Percentiles rank a stretch among this genome's conserved stretches.
Evolutionary conservation across 2,329 filamentous ascomycete species (phyloP).

Genomic region (Ceratocystis cubensis): DNA sequence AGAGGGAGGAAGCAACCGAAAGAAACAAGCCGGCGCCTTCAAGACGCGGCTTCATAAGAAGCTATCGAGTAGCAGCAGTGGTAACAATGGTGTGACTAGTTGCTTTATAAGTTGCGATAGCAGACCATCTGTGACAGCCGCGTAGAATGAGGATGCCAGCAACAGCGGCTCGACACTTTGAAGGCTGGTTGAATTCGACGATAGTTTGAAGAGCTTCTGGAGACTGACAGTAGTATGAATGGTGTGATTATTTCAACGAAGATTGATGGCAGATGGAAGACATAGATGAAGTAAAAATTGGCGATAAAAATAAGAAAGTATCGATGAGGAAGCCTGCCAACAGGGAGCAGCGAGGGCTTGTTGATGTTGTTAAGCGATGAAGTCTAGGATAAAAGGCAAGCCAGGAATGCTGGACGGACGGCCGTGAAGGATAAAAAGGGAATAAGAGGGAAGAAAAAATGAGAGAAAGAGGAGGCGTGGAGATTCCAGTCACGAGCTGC

Average conservation of each 20-base stretch:
- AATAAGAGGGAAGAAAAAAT: too few species aligned
- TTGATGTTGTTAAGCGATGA: too few species aligned
- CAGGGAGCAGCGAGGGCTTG: too few species aligned
- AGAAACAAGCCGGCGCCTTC: conserved; percentile 31
- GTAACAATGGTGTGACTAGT: background rate
- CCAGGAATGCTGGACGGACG: too few species aligned
- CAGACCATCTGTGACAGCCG: background rate
- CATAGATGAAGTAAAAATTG: background rate
- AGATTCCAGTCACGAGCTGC: too few species aligned
- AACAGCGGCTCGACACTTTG: background rate
- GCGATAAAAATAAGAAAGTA: too few species aligned
- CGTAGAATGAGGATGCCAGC: background rate
- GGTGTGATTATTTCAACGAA: background rate
- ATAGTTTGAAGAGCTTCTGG: background rate
- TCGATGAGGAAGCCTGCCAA: too few species aligned
- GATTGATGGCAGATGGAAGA: background rate
- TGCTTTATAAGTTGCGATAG: background rate
- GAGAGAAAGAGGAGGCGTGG: too few species aligned
- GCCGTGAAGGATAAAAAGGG: too few species aligned
- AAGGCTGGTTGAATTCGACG: background rate
- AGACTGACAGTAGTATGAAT: background rate
- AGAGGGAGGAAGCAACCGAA: background rate
- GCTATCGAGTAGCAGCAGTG: background rate
- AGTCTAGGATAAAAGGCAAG: too few species aligned
- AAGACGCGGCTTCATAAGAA: conserved; percentile 32